These are phyloP conservation scores for Coemansia sp. DNA, from an alignment of 192 early-diverging fungal genomes.

Conservation along the genomic window DNA sequence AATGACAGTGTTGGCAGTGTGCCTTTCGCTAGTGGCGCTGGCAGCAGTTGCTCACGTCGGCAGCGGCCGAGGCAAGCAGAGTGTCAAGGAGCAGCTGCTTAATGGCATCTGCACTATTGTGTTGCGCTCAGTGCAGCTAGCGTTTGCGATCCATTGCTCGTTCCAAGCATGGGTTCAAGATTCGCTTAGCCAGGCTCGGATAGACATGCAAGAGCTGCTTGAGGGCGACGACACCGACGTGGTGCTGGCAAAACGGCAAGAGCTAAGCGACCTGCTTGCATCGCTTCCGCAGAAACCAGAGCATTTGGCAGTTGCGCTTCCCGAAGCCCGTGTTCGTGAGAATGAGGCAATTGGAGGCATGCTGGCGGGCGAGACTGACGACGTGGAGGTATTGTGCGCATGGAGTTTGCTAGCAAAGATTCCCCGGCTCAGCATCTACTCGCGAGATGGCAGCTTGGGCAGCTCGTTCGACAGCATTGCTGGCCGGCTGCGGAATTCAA, in stretches of 20 bases:
- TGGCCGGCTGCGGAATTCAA: constrained; percentile 35
- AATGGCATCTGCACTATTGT: constrained; percentile 25
- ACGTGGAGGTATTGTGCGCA: constrained; percentile 41
- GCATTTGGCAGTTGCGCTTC: constrained; percentile 38
- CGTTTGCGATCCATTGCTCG: constrained; percentile 32
- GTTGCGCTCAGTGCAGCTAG: constrained; percentile 34
- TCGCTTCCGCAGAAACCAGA: constrained; percentile 44
- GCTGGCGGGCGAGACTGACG: constrained; percentile 17
- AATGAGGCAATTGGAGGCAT: background rate
- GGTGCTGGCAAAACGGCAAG: constrained; percentile 23
- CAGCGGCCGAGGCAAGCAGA: constrained; percentile 15
- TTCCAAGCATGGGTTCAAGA: constrained; percentile 47
- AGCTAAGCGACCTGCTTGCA: constrained; percentile 22
- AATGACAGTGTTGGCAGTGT: constrained; percentile 23
- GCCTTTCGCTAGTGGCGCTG: constrained; percentile 18
- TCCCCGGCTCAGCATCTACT: constrained; percentile 42
- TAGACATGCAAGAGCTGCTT: constrained; percentile 41
- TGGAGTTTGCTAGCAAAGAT: constrained; percentile 35
- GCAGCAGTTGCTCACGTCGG: constrained; percentile 24
- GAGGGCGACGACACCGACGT: constrained; percentile 30
- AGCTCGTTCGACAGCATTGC: constrained; percentile 21
- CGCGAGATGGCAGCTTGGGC: constrained; percentile 22
- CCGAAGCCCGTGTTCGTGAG: constrained; percentile 12
- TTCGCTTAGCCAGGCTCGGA: constrained; percentile 31
- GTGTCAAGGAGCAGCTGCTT: constrained; percentile 18